Base-by-base conservation (phyloP, 257 asterid species). In the Eustoma russellianum region DNA sequence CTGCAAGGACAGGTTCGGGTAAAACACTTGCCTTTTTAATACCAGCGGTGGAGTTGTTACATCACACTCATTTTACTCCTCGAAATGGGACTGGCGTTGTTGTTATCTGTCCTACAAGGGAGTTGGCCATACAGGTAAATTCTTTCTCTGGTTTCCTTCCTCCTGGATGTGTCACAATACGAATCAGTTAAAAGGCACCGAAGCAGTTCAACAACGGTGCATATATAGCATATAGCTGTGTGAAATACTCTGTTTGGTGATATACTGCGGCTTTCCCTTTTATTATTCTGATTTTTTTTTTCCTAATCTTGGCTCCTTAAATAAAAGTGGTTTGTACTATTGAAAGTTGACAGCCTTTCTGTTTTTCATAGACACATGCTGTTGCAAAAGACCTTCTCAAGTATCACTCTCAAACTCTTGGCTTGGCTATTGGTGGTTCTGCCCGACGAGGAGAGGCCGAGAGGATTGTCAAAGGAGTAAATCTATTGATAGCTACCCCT, bases 1-100 rank as follows among this genome's bases (percentile, higher is more conserved):
- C 98, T 70, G 98, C 99, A 65, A 78, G 97, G 66, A 88, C 99
- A 12, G 99, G 99, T 66, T 92, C 99, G 0, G 97, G 99, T 38
- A 92, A 92, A 76, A 92, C 99, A 46, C 93, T 88, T 49, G 97
- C 99, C 35, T 92, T 92, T 69, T 56, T 92, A 51, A 28, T 92
- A 47, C 99, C 99, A 0, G 95, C 95, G 41, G 79, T 92, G 38
- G 99, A 92, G 66, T 77, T 92, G 69, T 62, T 92, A 59, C 56
- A 66, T 74, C 71, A 79, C 46, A 50, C 59, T 53, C 66, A 60
- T 13, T 85, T 88, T 63, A 50, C 83, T 0, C 82, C 90, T 59
- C 83, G 97, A 43, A 85, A 92, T 67, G 99, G 99, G 51, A 79
- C 97, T 63, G 97, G 99, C 40, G 91, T 83, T 52, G 60, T 91